A percentile compares a stretch with the other conserved stretches of the same genome.
Evolutionary conservation across 306 rosid species (phyloP).

Genomic region (Hylodesmum podocarpum): DNA sequence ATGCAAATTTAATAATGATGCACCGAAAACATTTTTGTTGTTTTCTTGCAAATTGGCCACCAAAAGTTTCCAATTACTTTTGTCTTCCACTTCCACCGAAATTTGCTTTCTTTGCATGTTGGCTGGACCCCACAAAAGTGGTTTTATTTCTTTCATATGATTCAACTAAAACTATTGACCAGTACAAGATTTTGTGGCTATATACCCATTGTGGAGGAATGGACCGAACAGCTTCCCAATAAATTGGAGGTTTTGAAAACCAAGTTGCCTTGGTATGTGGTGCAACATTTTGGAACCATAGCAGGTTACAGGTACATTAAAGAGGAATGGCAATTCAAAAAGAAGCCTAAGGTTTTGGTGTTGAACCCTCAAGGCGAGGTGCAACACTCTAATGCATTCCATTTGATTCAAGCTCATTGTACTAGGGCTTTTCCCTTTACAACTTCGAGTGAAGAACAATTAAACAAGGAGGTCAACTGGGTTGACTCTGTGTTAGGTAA

Average conservation of each 20-base stretch:
- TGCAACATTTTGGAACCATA: conserved; percentile 24
- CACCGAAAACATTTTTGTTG: too few species aligned
- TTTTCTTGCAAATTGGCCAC: too few species aligned
- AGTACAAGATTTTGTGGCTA: conserved; percentile 67
- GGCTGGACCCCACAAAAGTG: too few species aligned
- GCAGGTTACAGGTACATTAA: conserved; percentile 54
- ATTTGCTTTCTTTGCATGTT: too few species aligned
- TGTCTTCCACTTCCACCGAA: too few species aligned
- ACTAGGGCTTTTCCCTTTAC: conserved; percentile 50
- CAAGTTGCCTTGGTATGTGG: conserved; percentile 55
- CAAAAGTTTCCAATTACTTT: too few species aligned
- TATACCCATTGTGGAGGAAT: conserved; percentile 57
- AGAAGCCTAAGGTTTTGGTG: conserved; percentile 45
- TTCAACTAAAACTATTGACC: conserved; percentile 17
- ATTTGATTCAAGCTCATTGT: conserved; percentile 51
- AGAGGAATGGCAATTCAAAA: conserved; percentile 62
- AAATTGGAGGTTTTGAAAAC: conserved; percentile 47
- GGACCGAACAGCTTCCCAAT: conserved; percentile 46
- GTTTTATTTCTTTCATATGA: too few species aligned
- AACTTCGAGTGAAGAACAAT: background rate
- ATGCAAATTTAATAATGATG: too few species aligned
- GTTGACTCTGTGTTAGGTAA: background rate
- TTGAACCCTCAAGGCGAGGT: conserved; percentile 56
- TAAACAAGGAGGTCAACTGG: conserved; percentile 10
- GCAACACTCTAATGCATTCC: conserved; percentile 45